Base-by-base conservation (phyloP, 352 stramenopile genomes). In the Phytophthora palmivora region DNA sequence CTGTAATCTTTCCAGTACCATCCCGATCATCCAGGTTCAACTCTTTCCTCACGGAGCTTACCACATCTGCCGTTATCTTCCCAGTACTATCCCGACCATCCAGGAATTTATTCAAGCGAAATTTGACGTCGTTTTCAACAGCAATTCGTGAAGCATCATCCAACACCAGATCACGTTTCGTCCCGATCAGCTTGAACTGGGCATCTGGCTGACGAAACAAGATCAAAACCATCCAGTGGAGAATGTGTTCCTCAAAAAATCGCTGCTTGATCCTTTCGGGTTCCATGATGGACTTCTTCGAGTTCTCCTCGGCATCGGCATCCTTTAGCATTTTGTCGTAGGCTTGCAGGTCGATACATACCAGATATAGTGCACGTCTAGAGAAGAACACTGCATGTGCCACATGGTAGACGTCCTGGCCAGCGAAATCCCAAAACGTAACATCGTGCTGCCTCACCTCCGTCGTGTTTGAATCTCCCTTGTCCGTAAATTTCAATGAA, bases 351-450 rank as follows among this genome's bases (percentile, higher is more conserved):
- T 65, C 41, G 7, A 70, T 43, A 21, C 62, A 70, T 0, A 70
- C 0, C 6, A 70, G 24, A 37, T 72, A 67, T 10, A 52, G 15
- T 3, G 48, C 63, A 0, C 51, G 58, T 16, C 50, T 28, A 2
- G 56, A 67, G 18, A 58, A 72, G 22, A 67, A 72, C 11, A 72
- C 6, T 11, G 63, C 39, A 18, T 72, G 57, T 3, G 56, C 21
- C 1, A 65, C 50, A 1, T 67, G 56, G 32, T 72, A 72, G 11
- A 67, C 37, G 15, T 67, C 39, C 11, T 72, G 56, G 3, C 63
- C 63, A 5, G 63, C 63, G 9, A 63, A 63, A 39, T 67, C 49
- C 63, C 63, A 72, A 4, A 72, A 58, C 3, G 34, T 56, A 4
- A 67, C 33, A 19, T 67, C 21, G 11, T 64, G 37, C 0, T 8